Evolutionary conservation across 2,329 filamentous ascomycete genomes (phyloP).

Genomic region (Aspergillus sclerotialis): DNA sequence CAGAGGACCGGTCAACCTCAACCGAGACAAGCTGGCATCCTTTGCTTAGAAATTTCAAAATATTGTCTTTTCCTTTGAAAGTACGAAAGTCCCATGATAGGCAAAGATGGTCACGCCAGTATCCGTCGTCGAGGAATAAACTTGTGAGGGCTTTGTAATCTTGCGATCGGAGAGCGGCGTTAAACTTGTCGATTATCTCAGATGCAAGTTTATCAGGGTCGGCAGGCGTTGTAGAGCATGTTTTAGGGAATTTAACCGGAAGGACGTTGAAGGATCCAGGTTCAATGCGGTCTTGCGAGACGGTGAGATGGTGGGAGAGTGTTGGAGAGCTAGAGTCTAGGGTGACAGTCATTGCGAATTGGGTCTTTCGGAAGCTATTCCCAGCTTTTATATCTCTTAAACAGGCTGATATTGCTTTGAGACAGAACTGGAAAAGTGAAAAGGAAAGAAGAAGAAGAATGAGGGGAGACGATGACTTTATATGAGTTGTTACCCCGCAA

Average conservation of each 20-base stretch:
- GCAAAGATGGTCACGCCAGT: conserved; percentile 54
- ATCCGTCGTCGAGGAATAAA: conserved; percentile 46
- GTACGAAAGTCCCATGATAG: conserved; percentile 53
- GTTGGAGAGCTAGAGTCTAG: no score
- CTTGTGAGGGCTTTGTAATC: conserved; percentile 28
- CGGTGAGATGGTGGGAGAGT: no score
- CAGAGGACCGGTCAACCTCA: conserved; percentile 40
- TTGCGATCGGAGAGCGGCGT: conserved; percentile 27
- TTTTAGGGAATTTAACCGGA: conserved; percentile 36
- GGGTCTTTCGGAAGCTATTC: no score
- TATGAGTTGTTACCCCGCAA: no score
- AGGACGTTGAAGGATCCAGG: conserved; percentile 51
- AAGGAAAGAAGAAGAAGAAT: no score
- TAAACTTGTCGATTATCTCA: conserved; percentile 32
- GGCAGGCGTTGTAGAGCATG: conserved; percentile 23
- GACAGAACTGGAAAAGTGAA: no score
- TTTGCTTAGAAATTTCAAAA: conserved; percentile 27
- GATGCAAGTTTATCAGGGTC: conserved; percentile 33
- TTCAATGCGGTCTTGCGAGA: conserved; percentile 40
- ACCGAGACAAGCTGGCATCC: conserved; percentile 40
- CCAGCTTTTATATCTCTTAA: no score
- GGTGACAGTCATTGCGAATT: no score
- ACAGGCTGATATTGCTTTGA: no score
- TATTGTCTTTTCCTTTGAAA: conserved; percentile 39
- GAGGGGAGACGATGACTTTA: no score